These are phyloP conservation scores for Lasiosphaeria hispida DNA, from an alignment of 495 filamentous ascomycete species.

Conservation along the genomic window DNA sequence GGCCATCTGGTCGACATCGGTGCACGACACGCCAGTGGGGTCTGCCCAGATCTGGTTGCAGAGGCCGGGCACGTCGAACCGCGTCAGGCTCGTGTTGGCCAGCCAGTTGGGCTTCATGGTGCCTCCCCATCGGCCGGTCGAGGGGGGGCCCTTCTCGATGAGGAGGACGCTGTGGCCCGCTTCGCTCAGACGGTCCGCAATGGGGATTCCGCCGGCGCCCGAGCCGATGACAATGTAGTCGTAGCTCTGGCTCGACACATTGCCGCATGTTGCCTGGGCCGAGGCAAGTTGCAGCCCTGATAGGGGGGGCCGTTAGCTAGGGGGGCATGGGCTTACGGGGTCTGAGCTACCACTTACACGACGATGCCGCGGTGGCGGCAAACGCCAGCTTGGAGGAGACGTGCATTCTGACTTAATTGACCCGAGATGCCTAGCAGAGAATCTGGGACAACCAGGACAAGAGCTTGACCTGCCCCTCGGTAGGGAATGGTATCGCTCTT, in stretches of 20 bases:
- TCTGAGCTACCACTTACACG: slow-evolving; percentile 13
- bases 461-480: not conserved
- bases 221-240: slow-evolving; percentile 66
- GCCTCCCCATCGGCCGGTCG: slow-evolving; percentile 56
- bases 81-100: slow-evolving; percentile 59
- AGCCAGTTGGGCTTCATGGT: slow-evolving; percentile 59
- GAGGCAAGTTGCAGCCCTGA: slow-evolving; percentile 16
- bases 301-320: not conserved
- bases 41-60: slow-evolving; percentile 65
- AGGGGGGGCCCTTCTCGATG: slow-evolving; percentile 60
- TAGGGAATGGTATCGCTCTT: not conserved
- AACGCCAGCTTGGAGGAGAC: slow-evolving; percentile 9
- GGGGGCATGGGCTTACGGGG: not conserved
- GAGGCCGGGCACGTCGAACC: slow-evolving; percentile 72
- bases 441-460: not conserved
- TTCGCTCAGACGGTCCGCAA: slow-evolving; percentile 60
- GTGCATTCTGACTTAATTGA: slow-evolving; percentile 13
- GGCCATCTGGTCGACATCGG: slow-evolving; percentile 66
- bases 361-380: slow-evolving; percentile 2
- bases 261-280: slow-evolving; percentile 33
- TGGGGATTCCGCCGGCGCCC: slow-evolving; percentile 61
- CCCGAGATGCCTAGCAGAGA: not conserved
- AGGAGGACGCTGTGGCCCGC: slow-evolving; percentile 60
- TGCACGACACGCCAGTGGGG: slow-evolving; percentile 58
- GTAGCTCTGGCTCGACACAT: slow-evolving; percentile 47